Evolutionary conservation across 1,284 basidiomycete genomes (phyloP).

Genomic region (Moesziomyces sp.): DNA sequence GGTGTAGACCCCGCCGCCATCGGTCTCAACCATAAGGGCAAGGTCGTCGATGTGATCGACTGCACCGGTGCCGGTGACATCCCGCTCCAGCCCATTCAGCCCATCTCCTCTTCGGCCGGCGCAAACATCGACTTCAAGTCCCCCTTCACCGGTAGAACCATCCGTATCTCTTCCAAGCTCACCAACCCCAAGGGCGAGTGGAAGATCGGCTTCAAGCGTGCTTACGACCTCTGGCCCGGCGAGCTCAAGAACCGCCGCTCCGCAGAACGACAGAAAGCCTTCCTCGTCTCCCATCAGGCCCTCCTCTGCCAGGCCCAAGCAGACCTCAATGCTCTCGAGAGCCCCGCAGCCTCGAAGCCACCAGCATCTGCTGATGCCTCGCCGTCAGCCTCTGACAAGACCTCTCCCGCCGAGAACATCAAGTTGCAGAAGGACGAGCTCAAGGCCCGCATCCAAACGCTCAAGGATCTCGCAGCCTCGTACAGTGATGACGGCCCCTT

Average conservation of each 20-base stretch:
- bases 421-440: conserved; percentile 60
- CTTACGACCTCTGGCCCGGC: conserved; percentile 67
- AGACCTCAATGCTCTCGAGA: conserved; percentile 51
- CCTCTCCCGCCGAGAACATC: conserved; percentile 13
- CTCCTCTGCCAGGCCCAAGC: conserved; percentile 57
- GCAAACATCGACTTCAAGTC: conserved; percentile 56
- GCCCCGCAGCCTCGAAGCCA: conserved; percentile 5
- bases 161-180: conserved; percentile 53
- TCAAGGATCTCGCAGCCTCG: conserved; percentile 61
- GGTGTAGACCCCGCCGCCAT: conserved; percentile 67
- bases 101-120: conserved; percentile 10
- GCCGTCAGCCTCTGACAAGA: conserved; percentile 6
- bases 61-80: conserved; percentile 66
- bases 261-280: conserved; percentile 61
- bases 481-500: conserved; percentile 66
- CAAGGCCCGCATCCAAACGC: conserved; percentile 58
- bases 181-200: conserved; percentile 64
- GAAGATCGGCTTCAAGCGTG: conserved; percentile 66
- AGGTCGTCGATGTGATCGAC: conserved; percentile 68
- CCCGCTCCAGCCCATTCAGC: conserved; percentile 46
- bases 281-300: conserved; percentile 61
- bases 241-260: conserved; percentile 64
- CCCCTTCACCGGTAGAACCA: conserved; percentile 61
- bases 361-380: conserved; percentile 10
- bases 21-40: conserved; percentile 64